Conservation (phyloP, 208 protist genomes). For the Wallacemonas rigidus region DNA sequence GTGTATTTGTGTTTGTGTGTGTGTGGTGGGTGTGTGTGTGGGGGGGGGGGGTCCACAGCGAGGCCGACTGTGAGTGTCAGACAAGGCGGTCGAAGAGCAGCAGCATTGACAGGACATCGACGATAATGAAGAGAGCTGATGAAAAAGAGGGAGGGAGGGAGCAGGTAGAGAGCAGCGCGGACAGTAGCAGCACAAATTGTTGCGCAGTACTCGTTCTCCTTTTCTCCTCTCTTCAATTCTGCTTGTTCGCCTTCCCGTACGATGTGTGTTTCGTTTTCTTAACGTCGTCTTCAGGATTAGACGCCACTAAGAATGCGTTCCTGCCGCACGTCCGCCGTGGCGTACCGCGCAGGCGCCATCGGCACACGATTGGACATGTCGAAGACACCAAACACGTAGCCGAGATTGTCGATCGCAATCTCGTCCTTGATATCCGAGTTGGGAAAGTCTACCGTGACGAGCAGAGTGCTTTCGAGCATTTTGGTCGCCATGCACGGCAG, state of each 20-base stretch:
- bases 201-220: no score
- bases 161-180: no score
- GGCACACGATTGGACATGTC: slow-evolving; percentile 21
- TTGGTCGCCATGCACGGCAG: slow-evolving; percentile 30
- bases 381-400: slow-evolving; percentile 24
- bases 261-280: not conserved
- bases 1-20: not conserved
- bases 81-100: no score
- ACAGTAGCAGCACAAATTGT: no score
- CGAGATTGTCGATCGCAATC: slow-evolving; percentile 24
- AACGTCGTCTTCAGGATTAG: not conserved
- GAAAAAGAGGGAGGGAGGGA: no score
- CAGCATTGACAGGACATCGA: no score
- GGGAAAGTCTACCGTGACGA: slow-evolving; percentile 27
- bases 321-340: slow-evolving; percentile 14
- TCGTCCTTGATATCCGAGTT: slow-evolving; percentile 16
- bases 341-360: slow-evolving; percentile 25
- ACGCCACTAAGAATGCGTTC: slow-evolving; percentile 31
- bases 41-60: no score
- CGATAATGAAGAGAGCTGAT: no score
- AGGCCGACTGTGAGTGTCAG: no score
- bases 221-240: not conserved
- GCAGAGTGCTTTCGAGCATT: slow-evolving; percentile 27
- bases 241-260: not conserved
- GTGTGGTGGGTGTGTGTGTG: no score